Base-by-base conservation (phyloP, 2,329 filamentous ascomycete species). In the Neonectria sp. region DNA sequence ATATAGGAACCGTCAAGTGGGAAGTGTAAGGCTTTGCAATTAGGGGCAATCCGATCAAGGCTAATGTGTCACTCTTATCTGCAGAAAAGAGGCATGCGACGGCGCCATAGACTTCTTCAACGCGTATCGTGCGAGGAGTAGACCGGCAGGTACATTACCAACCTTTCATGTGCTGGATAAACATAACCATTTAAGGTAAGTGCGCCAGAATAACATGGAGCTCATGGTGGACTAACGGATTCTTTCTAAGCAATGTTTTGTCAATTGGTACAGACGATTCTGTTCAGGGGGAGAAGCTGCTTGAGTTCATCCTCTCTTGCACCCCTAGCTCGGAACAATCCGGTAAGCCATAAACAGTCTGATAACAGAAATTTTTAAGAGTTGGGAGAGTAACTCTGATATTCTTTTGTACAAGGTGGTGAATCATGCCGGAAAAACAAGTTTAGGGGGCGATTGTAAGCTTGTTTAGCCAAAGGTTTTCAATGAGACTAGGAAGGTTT, bases 171-270 rank as follows among this genome's bases (percentile, higher is more conserved):
- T 70, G 2, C n/a, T 66, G 2, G 35, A 65, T n/a, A 63, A 63
- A 15, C 68, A 70, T 35, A 70, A 70, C 35, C 68, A 70, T 49
- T 31, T 70, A 3, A 68, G 51, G 68, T 68, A 61, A 24, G 60
- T 35, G 13, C n/a, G 29, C 27, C 35, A n/a, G n/a, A 21, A 27
- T 2, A 43, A 35, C 21, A 37, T 9, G n/a, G 33, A 45, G 3
- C 48, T 35, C 25, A 11, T 17, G 24, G n/a, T 21, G 11, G 2
- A 2, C 25, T n/a, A 35, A 12, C 49, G 33, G 31, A 48, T 13
- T 12, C 5, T 24, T 7, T 21, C 2, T 17, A 24, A 70, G 68
- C 37, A 70, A 70, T 52, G 45, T 70, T 4, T 37, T 70, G 37
- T 68, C 68, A 8, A 70, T 70, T 40, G 68, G 68, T 4, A 70